Conservation (phyloP, 257 asterid species). For the Petunia axillaris region DNA sequence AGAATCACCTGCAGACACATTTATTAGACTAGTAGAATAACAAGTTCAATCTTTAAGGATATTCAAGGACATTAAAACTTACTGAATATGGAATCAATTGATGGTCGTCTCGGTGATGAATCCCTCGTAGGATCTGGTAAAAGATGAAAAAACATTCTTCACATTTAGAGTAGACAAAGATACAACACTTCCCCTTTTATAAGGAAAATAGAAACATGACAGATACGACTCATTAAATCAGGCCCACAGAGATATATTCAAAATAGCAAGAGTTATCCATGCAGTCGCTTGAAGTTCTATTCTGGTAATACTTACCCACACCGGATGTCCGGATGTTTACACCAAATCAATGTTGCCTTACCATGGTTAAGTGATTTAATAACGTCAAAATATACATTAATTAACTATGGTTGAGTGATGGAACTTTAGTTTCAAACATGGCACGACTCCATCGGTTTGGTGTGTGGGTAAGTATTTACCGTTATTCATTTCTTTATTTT, state of each 20-base stretch:
- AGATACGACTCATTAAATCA: not conserved
- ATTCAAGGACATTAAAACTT: conserved; percentile 29
- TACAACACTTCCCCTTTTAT: not conserved
- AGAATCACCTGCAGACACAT: conserved; percentile 43
- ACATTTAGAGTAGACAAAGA: not conserved
- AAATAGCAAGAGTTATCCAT: not conserved
- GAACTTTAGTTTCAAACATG: no score
- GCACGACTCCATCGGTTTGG: no score
- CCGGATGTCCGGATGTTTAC: no score
- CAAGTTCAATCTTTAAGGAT: not conserved
- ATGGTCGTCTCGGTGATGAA: conserved; percentile 63
- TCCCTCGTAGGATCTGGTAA: conserved; percentile 54
- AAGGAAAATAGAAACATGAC: not conserved
- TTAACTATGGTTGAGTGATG: no score
- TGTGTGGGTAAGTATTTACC: no score
- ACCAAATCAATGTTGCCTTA: no score
- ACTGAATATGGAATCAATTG: conserved; percentile 66
- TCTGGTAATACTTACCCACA: no score
- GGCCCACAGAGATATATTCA: not conserved
- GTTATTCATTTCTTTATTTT: not conserved
- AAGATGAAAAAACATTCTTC: not conserved
- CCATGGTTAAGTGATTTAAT: no score
- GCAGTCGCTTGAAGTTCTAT: not conserved
- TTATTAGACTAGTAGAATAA: conserved; percentile 24
- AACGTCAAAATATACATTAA: no score